Evolutionary conservation across 371 early-diverging fungal species (phyloP).

Genomic region (Zopfochytrium polystomum): DNA sequence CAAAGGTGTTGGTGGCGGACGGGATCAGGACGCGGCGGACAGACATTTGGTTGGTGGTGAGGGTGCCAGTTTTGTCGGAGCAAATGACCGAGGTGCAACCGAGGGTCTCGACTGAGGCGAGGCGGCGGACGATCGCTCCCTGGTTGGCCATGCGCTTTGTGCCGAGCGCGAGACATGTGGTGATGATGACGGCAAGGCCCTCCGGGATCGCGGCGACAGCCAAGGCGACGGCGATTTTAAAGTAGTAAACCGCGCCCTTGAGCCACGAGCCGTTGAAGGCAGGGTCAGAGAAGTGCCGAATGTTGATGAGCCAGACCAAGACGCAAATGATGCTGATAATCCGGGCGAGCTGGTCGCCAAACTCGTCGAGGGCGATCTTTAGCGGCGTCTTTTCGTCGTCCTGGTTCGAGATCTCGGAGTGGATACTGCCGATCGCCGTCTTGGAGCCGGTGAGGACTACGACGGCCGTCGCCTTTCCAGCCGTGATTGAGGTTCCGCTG

Average conservation of each 20-base stretch:
- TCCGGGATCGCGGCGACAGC: conserved; percentile 99
- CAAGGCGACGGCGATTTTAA: conserved; percentile 96
- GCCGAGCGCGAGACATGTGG: conserved; percentile 94
- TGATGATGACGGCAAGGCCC: conserved; percentile 96
- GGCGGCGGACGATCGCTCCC: conserved; percentile 91
- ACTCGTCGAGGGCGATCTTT: conserved; percentile 91
- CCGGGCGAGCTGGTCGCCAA: conserved; percentile 93
- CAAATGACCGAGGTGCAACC: conserved; percentile 96
- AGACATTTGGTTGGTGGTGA: conserved; percentile 98
- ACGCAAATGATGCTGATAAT: conserved; percentile 93
- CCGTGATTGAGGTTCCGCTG: conserved; percentile 91
- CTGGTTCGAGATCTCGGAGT: conserved; percentile 76
- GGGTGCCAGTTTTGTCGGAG: too few relatives aligned
- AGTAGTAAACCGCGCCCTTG: conserved; percentile 54
- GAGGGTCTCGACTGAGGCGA: conserved; percentile 93
- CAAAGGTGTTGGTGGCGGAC: conserved; percentile 11
- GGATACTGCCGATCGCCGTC: conserved; percentile 94
- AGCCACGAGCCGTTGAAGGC: conserved; percentile 73
- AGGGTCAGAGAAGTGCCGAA: conserved; percentile 89
- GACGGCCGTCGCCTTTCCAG: conserved; percentile 85
- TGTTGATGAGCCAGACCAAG: conserved; percentile 97
- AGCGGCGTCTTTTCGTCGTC: conserved; percentile 91
- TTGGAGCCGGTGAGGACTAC: conserved; percentile 82
- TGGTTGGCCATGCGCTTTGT: conserved; percentile 95
- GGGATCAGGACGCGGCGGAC: conserved; percentile 63